A percentile compares a stretch with the other conserved stretches of the same genome.
phyloP scores from a whole-genome alignment of 75 land plant species.

The Picea glauca region DNA sequence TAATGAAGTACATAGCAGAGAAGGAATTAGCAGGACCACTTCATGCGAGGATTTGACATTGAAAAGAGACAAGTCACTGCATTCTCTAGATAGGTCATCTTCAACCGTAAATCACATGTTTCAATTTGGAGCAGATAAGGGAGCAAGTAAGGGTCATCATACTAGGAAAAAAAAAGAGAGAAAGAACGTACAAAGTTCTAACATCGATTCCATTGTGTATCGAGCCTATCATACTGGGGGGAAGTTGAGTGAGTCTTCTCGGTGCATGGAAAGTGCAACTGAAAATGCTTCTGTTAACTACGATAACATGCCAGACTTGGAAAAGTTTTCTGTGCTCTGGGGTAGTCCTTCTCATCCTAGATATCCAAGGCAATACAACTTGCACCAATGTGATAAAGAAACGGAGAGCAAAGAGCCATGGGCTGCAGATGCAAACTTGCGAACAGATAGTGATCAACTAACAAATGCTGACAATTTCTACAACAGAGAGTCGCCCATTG shows the following conservation, averaged over 20 bases:
- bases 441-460: constrained; percentile 8
- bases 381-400: constrained; percentile 1
- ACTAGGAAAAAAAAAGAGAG: constrained; percentile 18
- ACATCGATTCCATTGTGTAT: neutral
- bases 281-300: constrained; percentile 17
- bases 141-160: constrained; percentile 9
- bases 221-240: neutral
- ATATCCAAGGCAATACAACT: neutral
- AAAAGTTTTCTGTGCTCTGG: constrained; percentile 35
- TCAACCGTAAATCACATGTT: constrained; percentile 11
- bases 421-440: constrained; percentile 15
- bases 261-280: constrained; percentile 15
- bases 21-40: neutral
- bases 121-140: constrained; percentile 44
- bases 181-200: neutral
- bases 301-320: constrained; percentile 22
- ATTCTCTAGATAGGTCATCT: constrained; percentile 7
- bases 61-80: neutral
- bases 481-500: constrained; percentile 22
- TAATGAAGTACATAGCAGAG: neutral
- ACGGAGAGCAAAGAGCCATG: constrained; percentile 11
- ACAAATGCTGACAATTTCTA: constrained; percentile 21
- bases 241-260: constrained; percentile 15
- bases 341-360: constrained; percentile 23
- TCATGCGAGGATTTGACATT: neutral